Base-by-base conservation (phyloP, 768 basidiomycete species). In the Dendrothele bispora region DNA sequence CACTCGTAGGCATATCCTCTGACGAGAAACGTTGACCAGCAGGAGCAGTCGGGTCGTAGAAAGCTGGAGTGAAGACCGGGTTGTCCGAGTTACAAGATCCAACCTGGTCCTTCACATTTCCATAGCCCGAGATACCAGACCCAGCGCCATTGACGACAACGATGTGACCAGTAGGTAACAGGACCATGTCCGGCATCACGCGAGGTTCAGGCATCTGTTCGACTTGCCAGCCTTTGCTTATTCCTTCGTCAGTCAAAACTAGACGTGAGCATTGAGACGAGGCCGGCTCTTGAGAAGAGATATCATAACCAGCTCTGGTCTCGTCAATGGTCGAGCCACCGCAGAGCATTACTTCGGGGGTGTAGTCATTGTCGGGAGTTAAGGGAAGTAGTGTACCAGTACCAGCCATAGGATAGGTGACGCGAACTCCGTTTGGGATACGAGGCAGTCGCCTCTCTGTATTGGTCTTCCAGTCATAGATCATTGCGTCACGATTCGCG, bases 401-500 rank as follows among this genome's bases (percentile, higher is more conserved):
- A 34, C 84, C 90, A 21, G 87, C 70, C 85, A 91, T 87, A 1
- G 89, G 89, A 61, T 92, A 91, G 0, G 89, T 89, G 28, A 91
- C 81, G 21, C 87, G 86, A 14, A 89, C 80, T 35, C 82, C 83
- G 51, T 91, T 88, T 6, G 89, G 88, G 55, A 91, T 77, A 36
- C 58, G 64, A 21, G 89, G 89, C 11, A 90, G 75, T 28, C 75
- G 66, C 22, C 63, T 70, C 62, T 90, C 88, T 1, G 66, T 72
- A 56, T 89, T 82, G 10, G 64, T 62, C 54, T 73, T 60, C 88
- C 87, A 89, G 63, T 91, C 76, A 55, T 91, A 91, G 52, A 91
- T 82, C 72, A 84, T 88, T 5, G 86, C 85, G 49, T 89, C 83
- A 28, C 70, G 79, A 60, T 91, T 90, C 4, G 89, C 89, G 24